Evolutionary conservation across 208 protist species (phyloP).

Genomic region (Trypanosoma platydactyli): DNA sequence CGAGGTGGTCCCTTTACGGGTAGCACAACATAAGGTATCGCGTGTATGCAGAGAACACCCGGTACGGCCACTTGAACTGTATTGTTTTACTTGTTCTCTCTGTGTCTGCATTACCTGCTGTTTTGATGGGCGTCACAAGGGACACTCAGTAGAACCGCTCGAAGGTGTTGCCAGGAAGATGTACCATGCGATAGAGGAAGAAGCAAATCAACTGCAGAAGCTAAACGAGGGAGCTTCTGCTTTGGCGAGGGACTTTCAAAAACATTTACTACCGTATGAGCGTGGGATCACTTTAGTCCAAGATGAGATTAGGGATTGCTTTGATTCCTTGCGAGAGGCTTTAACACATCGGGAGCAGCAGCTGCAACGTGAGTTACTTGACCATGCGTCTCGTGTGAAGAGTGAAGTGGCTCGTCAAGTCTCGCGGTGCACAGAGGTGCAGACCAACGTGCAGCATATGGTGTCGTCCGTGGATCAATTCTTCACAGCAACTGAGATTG

Average conservation of each 20-base stretch:
- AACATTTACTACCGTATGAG: conserved; percentile 29
- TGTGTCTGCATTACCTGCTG: conserved; percentile 72
- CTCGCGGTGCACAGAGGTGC: conserved; percentile 1
- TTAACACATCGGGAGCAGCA: conserved; percentile 47
- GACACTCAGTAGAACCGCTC: conserved; percentile 41
- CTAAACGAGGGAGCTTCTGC: conserved; percentile 8
- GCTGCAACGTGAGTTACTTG: conserved; percentile 25
- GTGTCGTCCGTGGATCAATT: neutral
- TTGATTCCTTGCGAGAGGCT: conserved; percentile 35
- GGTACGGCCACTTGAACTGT: conserved; percentile 59
- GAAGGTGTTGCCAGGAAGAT: conserved; percentile 2
- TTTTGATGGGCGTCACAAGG: conserved; percentile 66
- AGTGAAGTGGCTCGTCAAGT: neutral
- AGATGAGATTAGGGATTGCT: conserved; percentile 36
- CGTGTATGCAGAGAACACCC: conserved; percentile 41
- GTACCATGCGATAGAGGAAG: neutral
- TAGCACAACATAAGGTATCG: conserved; percentile 29
- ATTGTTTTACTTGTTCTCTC: conserved; percentile 55
- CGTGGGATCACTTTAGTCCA: conserved; percentile 23
- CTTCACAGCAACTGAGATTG: neutral
- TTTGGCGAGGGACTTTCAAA: conserved; percentile 5
- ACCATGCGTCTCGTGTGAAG: neutral
- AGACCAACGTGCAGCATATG: neutral
- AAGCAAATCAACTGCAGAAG: neutral
- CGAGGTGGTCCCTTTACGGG: conserved; percentile 40